Conservation (phyloP, 257 asterid genomes). For the Nicotiana undulata region DNA sequence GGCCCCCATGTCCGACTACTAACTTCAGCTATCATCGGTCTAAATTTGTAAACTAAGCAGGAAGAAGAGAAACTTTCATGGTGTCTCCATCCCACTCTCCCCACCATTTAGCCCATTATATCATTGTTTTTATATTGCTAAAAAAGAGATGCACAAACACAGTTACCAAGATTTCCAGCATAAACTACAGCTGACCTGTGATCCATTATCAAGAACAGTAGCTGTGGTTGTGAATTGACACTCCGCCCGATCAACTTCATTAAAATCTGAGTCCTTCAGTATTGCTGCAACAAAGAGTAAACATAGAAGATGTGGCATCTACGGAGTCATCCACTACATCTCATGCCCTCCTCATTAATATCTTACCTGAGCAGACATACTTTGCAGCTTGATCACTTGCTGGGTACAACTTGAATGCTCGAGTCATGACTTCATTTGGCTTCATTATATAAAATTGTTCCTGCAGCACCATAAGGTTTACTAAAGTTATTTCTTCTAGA, state of each 20-base stretch:
- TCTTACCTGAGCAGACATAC: slow-evolving; percentile 71
- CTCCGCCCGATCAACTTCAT: slow-evolving; percentile 92
- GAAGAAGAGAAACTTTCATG: neutral
- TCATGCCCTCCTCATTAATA: neutral
- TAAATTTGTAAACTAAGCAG: neutral
- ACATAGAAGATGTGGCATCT: neutral
- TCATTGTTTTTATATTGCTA: neutral
- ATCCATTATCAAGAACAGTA: slow-evolving; percentile 81
- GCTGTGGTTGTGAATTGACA: slow-evolving; percentile 93
- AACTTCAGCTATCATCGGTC: neutral
- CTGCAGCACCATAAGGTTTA: slow-evolving; percentile 28
- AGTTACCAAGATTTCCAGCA: neutral
- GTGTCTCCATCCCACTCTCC: neutral
- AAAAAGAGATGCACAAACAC: neutral
- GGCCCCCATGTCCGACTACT: neutral
- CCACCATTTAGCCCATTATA: neutral
- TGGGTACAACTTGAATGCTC: slow-evolving; percentile 86
- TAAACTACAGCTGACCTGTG: slow-evolving; percentile 54
- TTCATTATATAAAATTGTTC: slow-evolving; percentile 94
- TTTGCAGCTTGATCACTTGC: slow-evolving; percentile 90
- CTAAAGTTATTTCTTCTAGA: neutral
- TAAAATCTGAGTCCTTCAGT: slow-evolving; percentile 81
- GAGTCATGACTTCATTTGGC: slow-evolving; percentile 60
- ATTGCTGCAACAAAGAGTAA: slow-evolving; percentile 55
- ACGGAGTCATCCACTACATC: neutral